These are phyloP conservation scores for Alternaria sp. DNA, from an alignment of 2,329 filamentous ascomycete species.

Conservation along the genomic window DNA sequence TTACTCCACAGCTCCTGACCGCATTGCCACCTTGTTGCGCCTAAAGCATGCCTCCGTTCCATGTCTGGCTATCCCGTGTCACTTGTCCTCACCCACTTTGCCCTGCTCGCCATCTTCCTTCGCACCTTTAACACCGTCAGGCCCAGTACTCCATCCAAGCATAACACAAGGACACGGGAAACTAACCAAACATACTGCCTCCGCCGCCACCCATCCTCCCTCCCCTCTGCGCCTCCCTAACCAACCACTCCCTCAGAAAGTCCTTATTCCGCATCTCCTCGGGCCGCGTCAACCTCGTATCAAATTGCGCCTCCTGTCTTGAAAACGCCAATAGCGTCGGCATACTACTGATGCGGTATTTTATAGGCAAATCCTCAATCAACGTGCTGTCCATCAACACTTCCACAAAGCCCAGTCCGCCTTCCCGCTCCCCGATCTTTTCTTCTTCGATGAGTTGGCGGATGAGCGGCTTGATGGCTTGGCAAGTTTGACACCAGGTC, in stretches of 20 bases:
- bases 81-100: background rate
- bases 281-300: slow-evolving; percentile 53
- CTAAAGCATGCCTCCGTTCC: background rate
- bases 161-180: background rate
- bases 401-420: slow-evolving; percentile 56
- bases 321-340: slow-evolving; percentile 59
- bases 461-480: slow-evolving; percentile 51
- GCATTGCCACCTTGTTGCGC: background rate
- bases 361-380: slow-evolving; percentile 50
- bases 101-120: background rate
- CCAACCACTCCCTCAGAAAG: slow-evolving; percentile 55
- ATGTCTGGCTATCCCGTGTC: background rate
- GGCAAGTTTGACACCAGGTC: slow-evolving; percentile 55
- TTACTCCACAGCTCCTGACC: background rate
- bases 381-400: slow-evolving; percentile 56
- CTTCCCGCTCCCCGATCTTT: slow-evolving; percentile 52
- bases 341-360: slow-evolving; percentile 51
- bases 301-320: slow-evolving; percentile 56
- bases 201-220: slow-evolving; percentile 55
- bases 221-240: slow-evolving; percentile 55
- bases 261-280: slow-evolving; percentile 54
- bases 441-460: slow-evolving; percentile 52
- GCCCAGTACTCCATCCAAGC: background rate
- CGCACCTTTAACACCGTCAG: slow-evolving; percentile 7
- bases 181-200: slow-evolving; percentile 48